A percentile compares a stretch with the other conserved stretches of the same genome.
phyloP scores from a whole-genome alignment of 2,329 filamentous ascomycete species.

The Paraphaeosphaeria sporulosa region DNA sequence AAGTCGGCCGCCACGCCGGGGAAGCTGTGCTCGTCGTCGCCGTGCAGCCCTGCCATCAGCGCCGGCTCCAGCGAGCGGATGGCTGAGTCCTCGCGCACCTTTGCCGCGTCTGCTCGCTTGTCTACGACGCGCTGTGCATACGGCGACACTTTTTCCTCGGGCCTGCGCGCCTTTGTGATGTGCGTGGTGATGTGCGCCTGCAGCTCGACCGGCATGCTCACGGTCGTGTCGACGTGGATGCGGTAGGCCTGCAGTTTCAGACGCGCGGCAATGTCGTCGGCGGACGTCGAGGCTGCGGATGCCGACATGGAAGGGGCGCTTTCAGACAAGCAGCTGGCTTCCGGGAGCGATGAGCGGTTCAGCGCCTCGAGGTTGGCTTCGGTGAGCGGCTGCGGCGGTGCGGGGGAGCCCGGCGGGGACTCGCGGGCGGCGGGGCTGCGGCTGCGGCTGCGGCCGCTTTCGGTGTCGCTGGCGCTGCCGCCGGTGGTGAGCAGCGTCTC shows the following conservation, averaged over 20 bases:
- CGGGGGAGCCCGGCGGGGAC: too few species aligned
- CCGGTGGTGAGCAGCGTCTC: too few species aligned
- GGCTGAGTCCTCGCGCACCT: neutral
- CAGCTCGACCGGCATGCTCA: neutral
- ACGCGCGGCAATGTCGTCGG: neutral
- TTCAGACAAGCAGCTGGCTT: neutral
- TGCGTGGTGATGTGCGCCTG: neutral
- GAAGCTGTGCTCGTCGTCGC: neutral
- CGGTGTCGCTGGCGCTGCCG: neutral
- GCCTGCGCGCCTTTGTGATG: neutral
- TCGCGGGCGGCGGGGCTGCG: neutral
- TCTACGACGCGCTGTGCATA: too few species aligned
- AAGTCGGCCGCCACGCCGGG: neutral
- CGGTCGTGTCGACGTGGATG: neutral
- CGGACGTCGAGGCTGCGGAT: neutral
- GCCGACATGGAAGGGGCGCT: neutral
- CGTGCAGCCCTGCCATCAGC: neutral
- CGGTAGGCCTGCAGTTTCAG: neutral
- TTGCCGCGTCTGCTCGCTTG: too few species aligned
- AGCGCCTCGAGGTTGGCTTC: neutral
- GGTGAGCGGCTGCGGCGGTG: neutral
- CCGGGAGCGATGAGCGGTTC: neutral
- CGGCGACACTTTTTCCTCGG: neutral
- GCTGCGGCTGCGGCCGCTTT: neutral
- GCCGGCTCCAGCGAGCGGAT: neutral